Evolutionary conservation across 2,329 filamentous ascomycete species (phyloP).

Genomic region (Phyllosticta ampelicida): DNA sequence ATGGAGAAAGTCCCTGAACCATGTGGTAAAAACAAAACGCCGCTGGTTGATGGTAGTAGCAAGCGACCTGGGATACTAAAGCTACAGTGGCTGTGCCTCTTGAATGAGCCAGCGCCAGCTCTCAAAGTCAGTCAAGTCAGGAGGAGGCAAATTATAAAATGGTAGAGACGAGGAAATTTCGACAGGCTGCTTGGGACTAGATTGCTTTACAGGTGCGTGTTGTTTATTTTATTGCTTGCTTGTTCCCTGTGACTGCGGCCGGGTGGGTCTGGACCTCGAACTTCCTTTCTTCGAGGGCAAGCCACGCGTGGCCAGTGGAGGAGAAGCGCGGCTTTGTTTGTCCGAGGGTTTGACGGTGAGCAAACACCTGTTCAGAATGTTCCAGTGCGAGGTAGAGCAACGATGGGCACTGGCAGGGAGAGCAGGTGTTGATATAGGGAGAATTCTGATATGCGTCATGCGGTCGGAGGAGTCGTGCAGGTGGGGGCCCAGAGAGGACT

Average conservation of each 20-base stretch:
- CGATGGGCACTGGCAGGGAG: background rate
- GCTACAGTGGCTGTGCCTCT: background rate
- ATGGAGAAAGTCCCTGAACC: background rate
- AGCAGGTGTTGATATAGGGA: background rate
- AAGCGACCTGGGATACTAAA: background rate
- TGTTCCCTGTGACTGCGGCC: background rate
- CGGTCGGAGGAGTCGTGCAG: background rate
- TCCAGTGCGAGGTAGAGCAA: background rate
- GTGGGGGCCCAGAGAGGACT: background rate
- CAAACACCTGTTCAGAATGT: background rate
- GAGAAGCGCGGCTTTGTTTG: background rate
- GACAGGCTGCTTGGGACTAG: background rate
- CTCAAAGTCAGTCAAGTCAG: background rate
- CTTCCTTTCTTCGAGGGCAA: conserved; percentile 2
- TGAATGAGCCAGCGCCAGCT: background rate
- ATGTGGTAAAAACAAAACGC: background rate
- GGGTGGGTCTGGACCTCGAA: conserved; percentile 1
- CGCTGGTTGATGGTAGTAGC: background rate
- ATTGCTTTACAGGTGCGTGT: background rate
- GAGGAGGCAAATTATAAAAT: background rate
- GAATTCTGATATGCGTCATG: background rate
- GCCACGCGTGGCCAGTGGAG: background rate
- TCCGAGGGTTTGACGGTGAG: background rate
- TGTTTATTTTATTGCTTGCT: background rate
- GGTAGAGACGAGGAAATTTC: background rate